phyloP scores from a whole-genome alignment of 2,329 filamentous ascomycete species.

The Zymoseptoria ardabiliae region DNA sequence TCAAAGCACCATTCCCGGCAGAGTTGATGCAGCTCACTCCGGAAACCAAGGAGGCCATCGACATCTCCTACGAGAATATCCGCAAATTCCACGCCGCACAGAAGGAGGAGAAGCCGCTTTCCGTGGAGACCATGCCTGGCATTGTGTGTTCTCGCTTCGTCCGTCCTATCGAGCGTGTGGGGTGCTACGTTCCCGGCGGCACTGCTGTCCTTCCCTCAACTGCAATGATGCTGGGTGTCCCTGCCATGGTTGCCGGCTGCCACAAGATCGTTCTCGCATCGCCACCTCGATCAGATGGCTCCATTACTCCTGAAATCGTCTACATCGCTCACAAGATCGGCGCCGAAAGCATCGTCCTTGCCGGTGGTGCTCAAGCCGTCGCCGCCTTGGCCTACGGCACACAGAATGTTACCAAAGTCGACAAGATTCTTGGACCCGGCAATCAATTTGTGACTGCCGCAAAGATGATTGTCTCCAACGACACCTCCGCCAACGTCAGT shows the following conservation, averaged over 20 bases:
- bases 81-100: slow-evolving; percentile 89
- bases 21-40: slow-evolving; percentile 76
- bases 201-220: slow-evolving; percentile 96
- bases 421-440: slow-evolving; percentile 95
- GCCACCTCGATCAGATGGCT: slow-evolving; percentile 81
- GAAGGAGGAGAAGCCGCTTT: slow-evolving; percentile 69
- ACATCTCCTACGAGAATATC: slow-evolving; percentile 90
- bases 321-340: slow-evolving; percentile 96
- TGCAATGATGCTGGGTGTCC: slow-evolving; percentile 94
- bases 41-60: slow-evolving; percentile 87
- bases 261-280: slow-evolving; percentile 90
- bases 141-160: slow-evolving; percentile 91
- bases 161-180: slow-evolving; percentile 89
- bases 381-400: slow-evolving; percentile 97
- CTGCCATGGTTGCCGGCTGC: slow-evolving; percentile 95
- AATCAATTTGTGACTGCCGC: slow-evolving; percentile 98
- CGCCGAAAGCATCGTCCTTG: slow-evolving; percentile 90
- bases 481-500: slow-evolving; percentile 87
- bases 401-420: slow-evolving; percentile 87
- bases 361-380: slow-evolving; percentile 89
- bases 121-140: slow-evolving; percentile 96
- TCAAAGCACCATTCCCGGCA: slow-evolving; percentile 80
- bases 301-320: slow-evolving; percentile 91
- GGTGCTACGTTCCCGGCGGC: slow-evolving; percentile 89
- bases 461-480: slow-evolving; percentile 97